Evolutionary conservation across 148 eudicot species (phyloP).

Genomic region (Beta vulgaris): DNA sequence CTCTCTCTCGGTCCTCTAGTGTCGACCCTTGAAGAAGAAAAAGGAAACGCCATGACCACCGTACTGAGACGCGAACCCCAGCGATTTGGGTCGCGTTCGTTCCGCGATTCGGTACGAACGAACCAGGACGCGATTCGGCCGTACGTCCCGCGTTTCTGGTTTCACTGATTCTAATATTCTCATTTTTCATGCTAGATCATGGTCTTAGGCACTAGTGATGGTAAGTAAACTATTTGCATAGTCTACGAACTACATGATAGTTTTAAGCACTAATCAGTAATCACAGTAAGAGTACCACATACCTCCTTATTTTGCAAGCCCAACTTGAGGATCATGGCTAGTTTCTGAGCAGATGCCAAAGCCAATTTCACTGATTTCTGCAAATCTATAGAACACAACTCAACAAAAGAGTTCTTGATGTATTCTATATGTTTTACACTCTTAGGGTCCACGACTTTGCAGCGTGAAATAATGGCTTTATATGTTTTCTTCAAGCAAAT

Average conservation of each 20-base stretch:
- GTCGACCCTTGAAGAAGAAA: no score
- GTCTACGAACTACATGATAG: not conserved
- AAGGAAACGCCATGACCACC: no score
- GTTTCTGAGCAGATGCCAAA: constrained; percentile 51
- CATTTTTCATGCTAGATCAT: not conserved
- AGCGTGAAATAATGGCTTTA: constrained; percentile 54
- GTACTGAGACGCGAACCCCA: no score
- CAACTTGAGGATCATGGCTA: constrained; percentile 59
- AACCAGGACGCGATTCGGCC: no score
- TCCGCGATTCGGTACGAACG: no score
- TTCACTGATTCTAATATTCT: no score
- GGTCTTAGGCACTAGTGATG: not conserved
- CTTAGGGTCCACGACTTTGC: constrained; percentile 45
- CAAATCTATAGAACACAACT: constrained; percentile 71
- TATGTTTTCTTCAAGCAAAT: constrained; percentile 62
- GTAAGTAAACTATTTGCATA: not conserved
- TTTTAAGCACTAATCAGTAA: not conserved
- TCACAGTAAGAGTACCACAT: constrained; percentile 18
- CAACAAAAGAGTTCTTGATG: constrained; percentile 56
- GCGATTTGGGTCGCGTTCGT: no score
- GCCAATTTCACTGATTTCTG: constrained; percentile 64
- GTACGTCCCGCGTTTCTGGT: no score
- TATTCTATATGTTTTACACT: constrained; percentile 54
- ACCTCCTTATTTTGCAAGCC: constrained; percentile 70
- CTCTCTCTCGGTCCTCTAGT: no score